Conservation (phyloP, 2,329 filamentous ascomycete genomes). For the Colletotrichum sublineola region DNA sequence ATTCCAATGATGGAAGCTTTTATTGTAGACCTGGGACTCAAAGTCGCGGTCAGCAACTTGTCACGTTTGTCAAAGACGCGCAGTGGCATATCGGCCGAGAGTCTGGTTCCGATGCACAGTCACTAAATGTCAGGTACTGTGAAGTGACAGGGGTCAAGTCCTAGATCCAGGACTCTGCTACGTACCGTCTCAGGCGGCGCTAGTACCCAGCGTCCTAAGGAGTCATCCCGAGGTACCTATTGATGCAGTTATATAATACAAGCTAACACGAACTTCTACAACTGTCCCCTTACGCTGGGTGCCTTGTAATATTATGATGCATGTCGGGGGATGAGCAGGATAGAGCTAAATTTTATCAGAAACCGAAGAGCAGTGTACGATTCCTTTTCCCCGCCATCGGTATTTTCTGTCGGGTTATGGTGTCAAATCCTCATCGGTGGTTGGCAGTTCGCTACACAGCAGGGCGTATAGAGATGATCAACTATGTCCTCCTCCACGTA, state of each 20-base stretch:
- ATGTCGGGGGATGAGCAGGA: background rate
- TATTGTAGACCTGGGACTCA: conserved; percentile 4
- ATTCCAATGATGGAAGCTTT: conserved; percentile 9
- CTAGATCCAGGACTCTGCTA: conserved; percentile 38
- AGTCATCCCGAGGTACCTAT: conserved; percentile 30
- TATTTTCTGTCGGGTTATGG: background rate
- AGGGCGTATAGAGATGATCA: conserved; percentile 20
- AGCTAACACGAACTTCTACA: background rate
- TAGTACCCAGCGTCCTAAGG: conserved; percentile 21
- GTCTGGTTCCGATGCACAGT: conserved; percentile 31
- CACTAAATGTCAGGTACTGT: conserved; percentile 28
- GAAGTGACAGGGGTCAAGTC: conserved; percentile 32
- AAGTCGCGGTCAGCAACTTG: conserved; percentile 18
- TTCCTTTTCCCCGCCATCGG: background rate
- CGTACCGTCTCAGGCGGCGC: conserved; percentile 20
- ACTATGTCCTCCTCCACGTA: conserved; percentile 26
- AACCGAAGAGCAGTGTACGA: background rate
- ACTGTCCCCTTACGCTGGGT: background rate
- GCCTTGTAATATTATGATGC: background rate
- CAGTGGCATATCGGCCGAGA: conserved; percentile 24
- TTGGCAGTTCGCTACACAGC: conserved; percentile 1
- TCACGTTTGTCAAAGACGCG: conserved; percentile 14
- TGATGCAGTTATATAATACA: background rate
- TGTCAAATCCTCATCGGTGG: background rate
- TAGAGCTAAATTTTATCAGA: background rate